A percentile compares a stretch with the other conserved stretches of the same genome.
phyloP scores from a whole-genome alignment of 257 asterid genomes.

The Ballota nigra region DNA sequence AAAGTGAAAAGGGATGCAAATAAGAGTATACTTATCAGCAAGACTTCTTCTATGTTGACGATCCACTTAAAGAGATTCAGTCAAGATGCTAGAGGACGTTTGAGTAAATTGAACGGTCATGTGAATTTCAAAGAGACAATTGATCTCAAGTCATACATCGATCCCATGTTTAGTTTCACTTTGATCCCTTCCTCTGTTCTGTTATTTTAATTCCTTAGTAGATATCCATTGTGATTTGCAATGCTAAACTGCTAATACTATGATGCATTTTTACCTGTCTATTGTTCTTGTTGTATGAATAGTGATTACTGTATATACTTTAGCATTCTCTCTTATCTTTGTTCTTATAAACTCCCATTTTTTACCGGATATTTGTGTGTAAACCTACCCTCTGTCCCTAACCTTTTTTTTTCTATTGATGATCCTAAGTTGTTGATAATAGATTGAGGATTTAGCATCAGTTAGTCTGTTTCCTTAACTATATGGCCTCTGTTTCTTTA shows the following conservation, averaged over 20 bases:
- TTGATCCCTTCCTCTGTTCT: conserved; percentile 9
- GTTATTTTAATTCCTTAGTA: conserved; percentile 1
- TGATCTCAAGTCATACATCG: conserved; percentile 67
- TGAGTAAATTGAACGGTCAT: conserved; percentile 84
- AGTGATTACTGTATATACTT: neutral
- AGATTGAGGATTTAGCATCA: neutral
- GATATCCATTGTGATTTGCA: neutral
- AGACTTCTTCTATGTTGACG: conserved; percentile 72
- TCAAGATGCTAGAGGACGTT: conserved; percentile 85
- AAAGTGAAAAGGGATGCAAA: conserved; percentile 91
- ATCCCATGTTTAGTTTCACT: conserved; percentile 59
- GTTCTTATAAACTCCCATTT: neutral
- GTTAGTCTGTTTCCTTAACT: neutral
- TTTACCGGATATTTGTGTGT: neutral
- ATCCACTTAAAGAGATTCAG: conserved; percentile 84
- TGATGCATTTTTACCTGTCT: neutral
- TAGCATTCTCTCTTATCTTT: neutral
- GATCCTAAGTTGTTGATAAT: neutral
- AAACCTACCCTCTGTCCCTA: neutral
- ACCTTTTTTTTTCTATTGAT: neutral
- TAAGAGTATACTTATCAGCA: conserved; percentile 63
- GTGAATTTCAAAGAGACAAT: conserved; percentile 64
- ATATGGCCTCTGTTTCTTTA: neutral
- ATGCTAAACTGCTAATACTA: neutral
- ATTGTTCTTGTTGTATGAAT: neutral